These are phyloP conservation scores for Cordyceps cicadae DNA, from an alignment of 2,329 filamentous ascomycete species.

Conservation along the genomic window DNA sequence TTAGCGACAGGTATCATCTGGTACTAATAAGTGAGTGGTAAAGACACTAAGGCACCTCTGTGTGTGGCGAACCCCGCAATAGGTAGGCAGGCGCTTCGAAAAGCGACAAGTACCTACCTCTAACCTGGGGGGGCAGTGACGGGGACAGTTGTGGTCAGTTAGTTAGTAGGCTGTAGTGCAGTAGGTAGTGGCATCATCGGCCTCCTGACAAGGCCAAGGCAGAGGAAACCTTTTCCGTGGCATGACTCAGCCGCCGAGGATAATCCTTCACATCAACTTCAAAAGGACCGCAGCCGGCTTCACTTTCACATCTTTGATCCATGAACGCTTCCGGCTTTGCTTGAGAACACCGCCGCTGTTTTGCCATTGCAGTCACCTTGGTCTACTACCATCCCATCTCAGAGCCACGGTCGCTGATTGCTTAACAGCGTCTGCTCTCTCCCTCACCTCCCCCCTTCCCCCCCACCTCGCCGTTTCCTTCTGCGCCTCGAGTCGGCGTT, in stretches of 20 bases:
- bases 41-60: background rate
- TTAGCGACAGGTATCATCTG: too few species aligned
- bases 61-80: background rate
- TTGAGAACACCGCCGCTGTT: background rate
- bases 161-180: background rate
- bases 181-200: background rate
- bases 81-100: background rate
- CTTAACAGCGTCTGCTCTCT: background rate
- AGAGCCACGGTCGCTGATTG: background rate
- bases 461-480: conserved; percentile 1
- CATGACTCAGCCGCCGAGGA: conserved; percentile 13
- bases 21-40: too few species aligned
- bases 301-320: background rate
- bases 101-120: too few species aligned
- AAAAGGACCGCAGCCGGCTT: background rate
- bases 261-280: conserved; percentile 11
- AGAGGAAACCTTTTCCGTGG: background rate
- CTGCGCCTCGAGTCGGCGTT: background rate
- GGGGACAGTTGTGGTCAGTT: too few species aligned
- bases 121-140: too few species aligned
- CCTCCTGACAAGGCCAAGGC: too few species aligned
- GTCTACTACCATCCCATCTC: background rate
- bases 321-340: background rate
- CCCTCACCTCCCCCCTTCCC: background rate
- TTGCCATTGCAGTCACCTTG: background rate